Evolutionary conservation across 192 early-diverging fungal species (phyloP).

Genomic region (Physocladia obscura): DNA sequence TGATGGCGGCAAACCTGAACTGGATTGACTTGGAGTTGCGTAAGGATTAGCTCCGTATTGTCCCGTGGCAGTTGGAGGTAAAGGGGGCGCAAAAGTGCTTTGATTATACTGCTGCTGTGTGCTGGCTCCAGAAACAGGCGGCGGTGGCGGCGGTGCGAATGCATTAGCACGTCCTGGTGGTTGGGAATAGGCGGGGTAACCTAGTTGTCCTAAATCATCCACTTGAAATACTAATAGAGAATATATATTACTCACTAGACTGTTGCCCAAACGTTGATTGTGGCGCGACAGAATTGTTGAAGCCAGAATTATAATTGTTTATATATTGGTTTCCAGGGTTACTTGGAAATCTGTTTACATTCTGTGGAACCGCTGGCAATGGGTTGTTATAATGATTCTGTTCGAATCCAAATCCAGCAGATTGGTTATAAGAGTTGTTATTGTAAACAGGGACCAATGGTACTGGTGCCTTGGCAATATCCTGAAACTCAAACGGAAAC

Average conservation of each 20-base stretch:
- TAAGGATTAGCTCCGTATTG: conserved; percentile 20
- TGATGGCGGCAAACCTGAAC: conserved; percentile 31
- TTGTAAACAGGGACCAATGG: too few species aligned
- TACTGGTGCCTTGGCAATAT: conserved; percentile 37
- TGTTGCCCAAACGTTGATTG: background rate
- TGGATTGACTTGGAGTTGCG: conserved; percentile 24
- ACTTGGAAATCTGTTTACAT: background rate
- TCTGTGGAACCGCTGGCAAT: conserved; percentile 5
- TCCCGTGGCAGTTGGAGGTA: conserved; percentile 8
- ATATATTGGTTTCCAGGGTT: background rate
- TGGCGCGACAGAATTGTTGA: too few species aligned
- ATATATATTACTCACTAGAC: too few species aligned
- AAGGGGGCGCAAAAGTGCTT: background rate
- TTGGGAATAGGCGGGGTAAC: too few species aligned
- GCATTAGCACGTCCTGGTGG: background rate
- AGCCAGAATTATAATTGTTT: too few species aligned
- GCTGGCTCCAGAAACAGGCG: conserved; percentile 23
- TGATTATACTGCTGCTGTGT: background rate
- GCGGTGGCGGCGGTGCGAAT: conserved; percentile 41
- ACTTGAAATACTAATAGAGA: too few species aligned
- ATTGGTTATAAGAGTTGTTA: too few species aligned
- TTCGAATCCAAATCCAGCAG: too few species aligned
- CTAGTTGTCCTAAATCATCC: too few species aligned
- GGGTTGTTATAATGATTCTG: too few species aligned
- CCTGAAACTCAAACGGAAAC: conserved; percentile 67